Percentiles rank a stretch among this genome's conserved stretches.
phyloP scores from a whole-genome alignment of 176 grass and related monocot species.

The Alloteropsis semialata region DNA sequence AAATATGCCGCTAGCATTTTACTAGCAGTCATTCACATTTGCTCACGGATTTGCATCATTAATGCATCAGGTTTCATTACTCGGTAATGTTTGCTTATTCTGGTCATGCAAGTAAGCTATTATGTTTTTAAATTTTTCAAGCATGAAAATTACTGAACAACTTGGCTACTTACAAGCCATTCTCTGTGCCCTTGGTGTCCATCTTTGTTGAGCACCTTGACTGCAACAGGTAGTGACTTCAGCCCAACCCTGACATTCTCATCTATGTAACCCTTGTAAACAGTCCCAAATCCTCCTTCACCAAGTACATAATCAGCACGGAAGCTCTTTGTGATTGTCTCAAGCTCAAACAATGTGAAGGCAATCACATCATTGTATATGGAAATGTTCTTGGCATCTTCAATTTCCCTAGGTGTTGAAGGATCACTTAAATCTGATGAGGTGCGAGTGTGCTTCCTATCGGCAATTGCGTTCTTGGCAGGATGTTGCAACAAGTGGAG shows the following conservation, averaged over 20 bases:
- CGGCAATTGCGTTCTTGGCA: constrained; percentile 50
- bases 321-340: constrained; percentile 98
- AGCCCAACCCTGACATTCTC: constrained; percentile 97
- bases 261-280: constrained; percentile 99
- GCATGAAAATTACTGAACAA: constrained; percentile 7
- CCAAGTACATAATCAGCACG: constrained; percentile 92
- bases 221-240: constrained; percentile 91
- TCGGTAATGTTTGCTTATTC: constrained; percentile 9
- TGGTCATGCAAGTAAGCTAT: background rate
- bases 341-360: constrained; percentile 95
- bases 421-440: constrained; percentile 80
- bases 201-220: constrained; percentile 98
- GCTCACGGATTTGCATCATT: background rate
- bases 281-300: constrained; percentile 95
- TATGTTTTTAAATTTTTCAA: background rate
- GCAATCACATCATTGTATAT: constrained; percentile 96
- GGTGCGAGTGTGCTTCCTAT: constrained; percentile 62
- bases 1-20: background rate
- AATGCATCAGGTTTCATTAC: background rate
- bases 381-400: constrained; percentile 89
- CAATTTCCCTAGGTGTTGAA: constrained; percentile 68
- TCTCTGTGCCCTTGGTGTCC: constrained; percentile 97
- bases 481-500: constrained; percentile 86
- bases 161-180: constrained; percentile 92
- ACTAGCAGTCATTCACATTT: background rate